Evolutionary conservation across 1,284 basidiomycete species (phyloP).

Genomic region (Grifola frondosa): DNA sequence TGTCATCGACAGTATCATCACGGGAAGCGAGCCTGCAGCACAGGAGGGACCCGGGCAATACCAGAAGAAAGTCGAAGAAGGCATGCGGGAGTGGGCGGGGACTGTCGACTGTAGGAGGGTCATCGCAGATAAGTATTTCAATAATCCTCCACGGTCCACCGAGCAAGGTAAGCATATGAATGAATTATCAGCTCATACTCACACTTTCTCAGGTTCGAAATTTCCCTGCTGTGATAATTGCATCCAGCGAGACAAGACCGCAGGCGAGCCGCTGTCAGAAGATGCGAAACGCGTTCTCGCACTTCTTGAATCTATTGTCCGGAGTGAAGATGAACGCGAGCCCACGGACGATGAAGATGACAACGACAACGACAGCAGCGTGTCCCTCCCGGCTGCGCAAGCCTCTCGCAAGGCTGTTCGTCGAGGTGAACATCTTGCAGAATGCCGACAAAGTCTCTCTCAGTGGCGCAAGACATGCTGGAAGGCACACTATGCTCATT

Average conservation of each 20-base stretch:
- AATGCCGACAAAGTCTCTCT: too few species aligned
- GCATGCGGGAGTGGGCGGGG: not conserved
- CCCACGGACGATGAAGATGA: not conserved
- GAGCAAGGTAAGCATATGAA: not conserved
- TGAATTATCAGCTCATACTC: too few species aligned
- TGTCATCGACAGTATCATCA: too few species aligned
- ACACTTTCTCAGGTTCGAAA: not conserved
- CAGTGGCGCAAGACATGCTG: too few species aligned
- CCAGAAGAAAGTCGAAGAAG: constrained; percentile 1
- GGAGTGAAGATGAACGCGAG: not conserved
- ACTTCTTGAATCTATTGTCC: not conserved
- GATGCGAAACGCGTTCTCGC: not conserved
- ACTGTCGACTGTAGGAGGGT: constrained; percentile 2
- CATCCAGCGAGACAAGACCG: not conserved
- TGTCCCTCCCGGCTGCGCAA: not conserved
- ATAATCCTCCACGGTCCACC: constrained; percentile 5
- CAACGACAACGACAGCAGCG: not conserved
- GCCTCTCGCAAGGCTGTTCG: not conserved
- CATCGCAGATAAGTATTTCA: constrained; percentile 10
- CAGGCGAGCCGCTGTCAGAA: not conserved
- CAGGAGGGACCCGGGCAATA: too few species aligned
- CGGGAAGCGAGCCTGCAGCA: too few species aligned
- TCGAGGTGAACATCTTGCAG: not conserved
- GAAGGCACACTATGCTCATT: too few species aligned
- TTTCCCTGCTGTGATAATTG: constrained; percentile 4